Base-by-base conservation (phyloP, 257 asterid species). In the Perilla frutescens region DNA sequence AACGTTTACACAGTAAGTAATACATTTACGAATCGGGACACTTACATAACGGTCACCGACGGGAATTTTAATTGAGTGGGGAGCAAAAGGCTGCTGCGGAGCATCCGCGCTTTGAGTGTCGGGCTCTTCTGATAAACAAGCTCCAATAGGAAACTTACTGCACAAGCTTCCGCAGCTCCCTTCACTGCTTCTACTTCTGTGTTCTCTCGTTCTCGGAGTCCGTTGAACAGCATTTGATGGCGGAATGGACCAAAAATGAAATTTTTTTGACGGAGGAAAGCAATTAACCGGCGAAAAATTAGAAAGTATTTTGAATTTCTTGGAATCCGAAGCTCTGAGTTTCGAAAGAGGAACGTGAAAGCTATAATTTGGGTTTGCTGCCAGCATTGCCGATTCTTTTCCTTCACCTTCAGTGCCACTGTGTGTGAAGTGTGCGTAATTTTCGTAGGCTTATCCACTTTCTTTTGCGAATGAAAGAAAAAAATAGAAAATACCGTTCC, bases 41-140 rank as follows among this genome's bases (percentile, higher is more conserved):
- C 96, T 84, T 55, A 90, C 97, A 82, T 89, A 83, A 45, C 96
- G 85, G 77, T 89, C 89, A 5, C 97, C 97, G 39, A 89, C 86
- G 3, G 96, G 97, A 65, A 91, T 88, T 82, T 72, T 91, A 56
- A 93, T 63, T n/a, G 96, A 87, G 62, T 65, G 79, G 6, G 96
- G 96, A 58, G 87, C 87, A 14, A 74, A 69, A 40, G 70, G 54
- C 48, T 81, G 87, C 69, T 32, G 84, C 26, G 34, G 66, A 64
- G 82, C 84, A 37, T 84, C 86, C 34, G 49, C 83, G 62, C 48
- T 70, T 39, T 60, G 76, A 69, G 57, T 15, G 5, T 32, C 74
- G 40, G 76, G 70, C 71, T 80, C 80, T 13, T 80, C 84, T 9
- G 76, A 68, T 70, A 78, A 70, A 40, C 83, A 82, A 76, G 89